Conservation (phyloP, 345 rosid genomes). For the Aegle marmelos region DNA sequence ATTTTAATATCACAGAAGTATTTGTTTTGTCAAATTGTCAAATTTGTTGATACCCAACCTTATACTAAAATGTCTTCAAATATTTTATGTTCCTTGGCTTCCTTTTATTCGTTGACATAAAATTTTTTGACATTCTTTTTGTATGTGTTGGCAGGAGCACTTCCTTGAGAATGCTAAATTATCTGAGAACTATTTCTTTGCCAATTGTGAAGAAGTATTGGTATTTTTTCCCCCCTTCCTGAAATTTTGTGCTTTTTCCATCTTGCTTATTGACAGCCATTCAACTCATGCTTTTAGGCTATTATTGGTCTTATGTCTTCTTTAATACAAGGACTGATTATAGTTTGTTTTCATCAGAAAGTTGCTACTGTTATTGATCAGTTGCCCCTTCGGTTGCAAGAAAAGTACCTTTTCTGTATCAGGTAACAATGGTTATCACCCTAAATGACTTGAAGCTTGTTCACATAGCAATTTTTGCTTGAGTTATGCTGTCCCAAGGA, state of each 20-base stretch:
- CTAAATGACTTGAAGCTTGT: background rate
- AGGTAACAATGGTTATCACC: constrained; percentile 44
- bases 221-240: constrained; percentile 27
- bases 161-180: constrained; percentile 79
- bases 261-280: background rate
- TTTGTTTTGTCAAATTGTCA: background rate
- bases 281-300: background rate
- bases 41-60: background rate
- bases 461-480: background rate
- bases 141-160: constrained; percentile 56
- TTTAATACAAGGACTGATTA: background rate
- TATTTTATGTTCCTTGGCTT: background rate
- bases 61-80: background rate
- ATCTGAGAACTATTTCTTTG: constrained; percentile 77
- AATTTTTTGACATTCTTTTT: constrained; percentile 12
- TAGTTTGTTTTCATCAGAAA: constrained; percentile 46
- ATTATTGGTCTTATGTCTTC: background rate
- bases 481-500: background rate
- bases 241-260: background rate
- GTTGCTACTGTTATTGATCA: constrained; percentile 68
- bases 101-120: constrained; percentile 1
- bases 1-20: background rate
- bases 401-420: constrained; percentile 79
- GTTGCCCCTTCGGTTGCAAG: constrained; percentile 70
- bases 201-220: constrained; percentile 73